Conservation (phyloP, 768 basidiomycete species). For the Rossbeevera mucosa region DNA sequence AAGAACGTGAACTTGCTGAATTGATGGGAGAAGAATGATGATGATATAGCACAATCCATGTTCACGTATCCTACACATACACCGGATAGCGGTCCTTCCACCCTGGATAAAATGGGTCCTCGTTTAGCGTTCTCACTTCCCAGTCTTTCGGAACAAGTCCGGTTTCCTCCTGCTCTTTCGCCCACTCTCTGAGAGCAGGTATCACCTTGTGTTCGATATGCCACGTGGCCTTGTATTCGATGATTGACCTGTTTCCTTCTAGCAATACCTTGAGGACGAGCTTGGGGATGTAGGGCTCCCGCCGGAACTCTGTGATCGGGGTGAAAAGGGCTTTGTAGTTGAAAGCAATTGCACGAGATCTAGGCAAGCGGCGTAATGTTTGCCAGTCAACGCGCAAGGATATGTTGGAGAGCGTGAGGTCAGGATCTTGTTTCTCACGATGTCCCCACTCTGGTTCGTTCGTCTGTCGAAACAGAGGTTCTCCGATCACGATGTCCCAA, state of each 20-base stretch:
- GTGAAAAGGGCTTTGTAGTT: conserved; percentile 55
- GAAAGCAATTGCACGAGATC: conserved; percentile 46
- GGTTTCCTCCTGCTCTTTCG: conserved; percentile 44
- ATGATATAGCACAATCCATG: conserved; percentile 2
- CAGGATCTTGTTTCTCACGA: conserved; percentile 32
- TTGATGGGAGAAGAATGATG: conserved; percentile 46
- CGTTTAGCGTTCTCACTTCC: conserved; percentile 46
- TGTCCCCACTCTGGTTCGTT: conserved; percentile 34
- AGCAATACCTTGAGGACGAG: conserved; percentile 41
- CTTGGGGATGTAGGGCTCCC: conserved; percentile 46
- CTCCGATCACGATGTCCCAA: conserved; percentile 48
- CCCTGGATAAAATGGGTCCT: conserved; percentile 49
- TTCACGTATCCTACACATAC: conserved; percentile 8
- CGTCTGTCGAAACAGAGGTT: conserved; percentile 43
- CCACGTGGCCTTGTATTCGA: conserved; percentile 42
- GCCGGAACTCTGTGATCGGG: conserved; percentile 38
- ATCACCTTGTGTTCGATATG: conserved; percentile 42
- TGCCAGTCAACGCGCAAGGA: conserved; percentile 54
- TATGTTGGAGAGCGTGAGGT: conserved; percentile 38
- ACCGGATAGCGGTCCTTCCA: conserved; percentile 33
- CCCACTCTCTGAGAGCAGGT: conserved; percentile 44
- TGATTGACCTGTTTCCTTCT: conserved; percentile 36
- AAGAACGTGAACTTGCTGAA: conserved; percentile 85
- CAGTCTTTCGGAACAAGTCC: conserved; percentile 45
- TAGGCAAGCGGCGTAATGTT: conserved; percentile 46